Evolutionary conservation across 1,284 basidiomycete species (phyloP), one percentile per base, ranked within the genome.

Genomic region (Pholiota adiposa): DNA sequence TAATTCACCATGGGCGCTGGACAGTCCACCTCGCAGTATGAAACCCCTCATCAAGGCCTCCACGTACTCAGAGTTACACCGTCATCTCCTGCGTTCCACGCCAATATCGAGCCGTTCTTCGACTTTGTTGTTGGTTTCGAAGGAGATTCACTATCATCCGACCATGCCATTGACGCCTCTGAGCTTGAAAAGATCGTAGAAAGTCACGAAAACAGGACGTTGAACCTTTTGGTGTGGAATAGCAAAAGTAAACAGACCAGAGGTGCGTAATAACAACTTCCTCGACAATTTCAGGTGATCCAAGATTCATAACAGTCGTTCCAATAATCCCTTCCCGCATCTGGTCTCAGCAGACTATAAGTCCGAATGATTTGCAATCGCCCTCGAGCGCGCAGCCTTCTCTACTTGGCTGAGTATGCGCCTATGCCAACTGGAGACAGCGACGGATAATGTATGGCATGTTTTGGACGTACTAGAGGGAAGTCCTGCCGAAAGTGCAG

Each of bases 381-480:
- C 54, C 69, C 61, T 65, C 75, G 60, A 69, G 72, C 7, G 63
- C 79, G 46, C 85, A 89, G 65, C 87, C 89, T 31, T 98, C 96
- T 2, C 75, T 98, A 25, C 82, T 99, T 7, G 97, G 1, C 82
- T 98, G 4, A 96, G 93, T 64, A 89, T 98, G 83, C 86, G 97
- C 16, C 85, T 98, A 70, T 98, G 81, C 62, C 87, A 92, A 70
- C 95, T 95, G 5, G 90, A 94, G 66, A 83, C 86, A 54, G 92
- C 95, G 16, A 80, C 94, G 21, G 94, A 97, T 71, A 95, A 93
- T 65, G 95, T 98, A 6, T 99, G 97, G 96, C 97, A 99, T 75
- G 95, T 99, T 49, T 81, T 99, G 53, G 97, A 99, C 72, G 95
- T 99, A 7, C 78, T 97, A 36, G 96, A 98, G 74, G 96, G 95